Conservation (phyloP, 2,329 filamentous ascomycete species). For the Phaeoacremonium minimum region DNA sequence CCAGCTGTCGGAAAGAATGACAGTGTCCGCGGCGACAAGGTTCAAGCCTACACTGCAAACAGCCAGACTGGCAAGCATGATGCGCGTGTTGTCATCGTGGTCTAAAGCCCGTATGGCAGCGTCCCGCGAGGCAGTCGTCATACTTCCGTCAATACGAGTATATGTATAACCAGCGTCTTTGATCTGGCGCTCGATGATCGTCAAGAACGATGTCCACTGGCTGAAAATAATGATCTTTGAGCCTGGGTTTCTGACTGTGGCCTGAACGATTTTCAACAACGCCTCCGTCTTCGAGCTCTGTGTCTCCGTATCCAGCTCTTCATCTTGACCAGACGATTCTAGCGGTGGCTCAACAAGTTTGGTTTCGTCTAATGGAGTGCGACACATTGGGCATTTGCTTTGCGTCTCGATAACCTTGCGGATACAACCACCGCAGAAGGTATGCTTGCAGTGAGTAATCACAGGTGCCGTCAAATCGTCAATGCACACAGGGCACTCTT, state of each 20-base stretch:
- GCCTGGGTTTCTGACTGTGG: slow-evolving; percentile 57
- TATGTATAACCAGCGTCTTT: slow-evolving; percentile 55
- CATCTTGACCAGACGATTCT: slow-evolving; percentile 42
- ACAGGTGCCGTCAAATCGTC: slow-evolving; percentile 68
- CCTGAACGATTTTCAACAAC: slow-evolving; percentile 69
- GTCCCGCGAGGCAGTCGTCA: slow-evolving; percentile 69
- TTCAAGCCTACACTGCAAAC: slow-evolving; percentile 86
- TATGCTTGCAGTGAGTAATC: slow-evolving; percentile 81
- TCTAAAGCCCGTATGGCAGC: slow-evolving; percentile 64
- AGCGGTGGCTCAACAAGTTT: slow-evolving; percentile 61
- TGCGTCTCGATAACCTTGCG: slow-evolving; percentile 69
- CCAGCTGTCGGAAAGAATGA: slow-evolving; percentile 79
- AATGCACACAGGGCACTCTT: slow-evolving; percentile 80
- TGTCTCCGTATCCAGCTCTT: slow-evolving; percentile 55
- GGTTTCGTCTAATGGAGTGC: slow-evolving; percentile 58
- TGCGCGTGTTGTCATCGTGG: slow-evolving; percentile 59
- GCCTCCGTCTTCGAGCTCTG: slow-evolving; percentile 82
- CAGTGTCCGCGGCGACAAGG: slow-evolving; percentile 79
- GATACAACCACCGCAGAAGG: slow-evolving; percentile 74
- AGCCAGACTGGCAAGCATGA: slow-evolving; percentile 77
- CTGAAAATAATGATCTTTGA: slow-evolving; percentile 73
- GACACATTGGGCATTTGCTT: slow-evolving; percentile 81
- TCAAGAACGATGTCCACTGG: slow-evolving; percentile 73
- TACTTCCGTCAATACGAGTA: slow-evolving; percentile 75
- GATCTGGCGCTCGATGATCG: slow-evolving; percentile 68